A percentile compares a stretch with the other conserved stretches of the same genome.
phyloP scores from a whole-genome alignment of 495 filamentous ascomycete genomes.

The Aspergillus sparsus region DNA sequence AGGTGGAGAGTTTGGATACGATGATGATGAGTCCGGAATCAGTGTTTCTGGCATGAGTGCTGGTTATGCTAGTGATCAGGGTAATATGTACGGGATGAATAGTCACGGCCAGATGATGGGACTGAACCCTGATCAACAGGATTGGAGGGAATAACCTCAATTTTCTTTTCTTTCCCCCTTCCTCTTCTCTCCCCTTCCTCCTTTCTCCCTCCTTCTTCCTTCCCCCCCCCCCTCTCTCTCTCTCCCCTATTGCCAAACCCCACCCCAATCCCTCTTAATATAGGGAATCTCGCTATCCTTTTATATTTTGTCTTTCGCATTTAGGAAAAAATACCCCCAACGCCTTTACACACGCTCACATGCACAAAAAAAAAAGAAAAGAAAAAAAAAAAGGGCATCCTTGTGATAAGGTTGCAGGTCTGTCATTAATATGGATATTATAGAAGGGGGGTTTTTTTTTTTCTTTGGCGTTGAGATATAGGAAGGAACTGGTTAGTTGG shows the following conservation, averaged over 20 bases:
- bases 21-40: slow-evolving; percentile 50
- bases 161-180: slow-evolving; percentile 6
- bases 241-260: slow-evolving; percentile 10
- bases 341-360: too few relatives aligned
- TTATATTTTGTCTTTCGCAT: slow-evolving; percentile 9
- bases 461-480: slow-evolving; percentile 38
- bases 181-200: slow-evolving; percentile 4
- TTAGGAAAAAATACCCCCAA: not conserved
- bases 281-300: slow-evolving; percentile 9
- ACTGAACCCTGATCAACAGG: slow-evolving; percentile 35
- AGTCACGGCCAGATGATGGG: slow-evolving; percentile 35
- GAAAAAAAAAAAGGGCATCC: too few relatives aligned
- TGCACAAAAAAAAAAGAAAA: too few relatives aligned
- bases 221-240: not conserved
- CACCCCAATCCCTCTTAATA: slow-evolving; percentile 5
- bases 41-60: slow-evolving; percentile 41
- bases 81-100: slow-evolving; percentile 37
- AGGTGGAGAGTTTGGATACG: slow-evolving; percentile 55
- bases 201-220: slow-evolving; percentile 10
- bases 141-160: slow-evolving; percentile 35
- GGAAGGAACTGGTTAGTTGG: slow-evolving; percentile 16
- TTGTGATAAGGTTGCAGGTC: slow-evolving; percentile 5
- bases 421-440: slow-evolving; percentile 19
- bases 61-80: slow-evolving; percentile 37
- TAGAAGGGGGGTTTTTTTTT: slow-evolving; percentile 27